Base-by-base conservation (phyloP, 768 basidiomycete species). In the Scleroderma citrinum region DNA sequence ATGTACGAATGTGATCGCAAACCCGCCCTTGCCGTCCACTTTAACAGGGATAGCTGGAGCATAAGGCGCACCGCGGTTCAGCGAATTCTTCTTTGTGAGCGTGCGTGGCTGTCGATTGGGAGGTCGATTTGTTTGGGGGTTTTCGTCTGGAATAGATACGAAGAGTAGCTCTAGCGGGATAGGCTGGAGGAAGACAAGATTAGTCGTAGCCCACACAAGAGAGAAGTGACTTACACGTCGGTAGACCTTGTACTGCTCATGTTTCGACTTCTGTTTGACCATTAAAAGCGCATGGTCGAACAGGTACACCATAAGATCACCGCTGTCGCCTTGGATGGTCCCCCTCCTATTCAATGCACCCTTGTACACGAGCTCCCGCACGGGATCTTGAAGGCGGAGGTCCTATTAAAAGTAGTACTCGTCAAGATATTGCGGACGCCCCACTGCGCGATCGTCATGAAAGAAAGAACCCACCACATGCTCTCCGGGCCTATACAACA, bases 261-360 rank as follows among this genome's bases (percentile, higher is more conserved):
- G 83, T 63, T 93, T 92, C 68, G 83, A 89, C 68, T 92, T 93
- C 63, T 92, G 85, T 70, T 92, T 97, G 55, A 89, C 93, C 80
- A 98, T 91, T 29, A 99, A 72, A 37, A 99, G 71, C 1, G 93
- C 93, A 66, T 99, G 96, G 64, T 99, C 96, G 62, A 99, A 96
- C 60, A 99, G 69, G 72, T 95, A 97, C 6, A 95, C 89, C 58
- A 90, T 80, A 44, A 97, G 73, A 63, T 98, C 95, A 14, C 92
- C 92, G 59, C 83, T 92, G 52, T 87, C 86, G 51, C 77, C 76
- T 59, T 83, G 77, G 6, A 72, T 71, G 3, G 81, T 81, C 1
- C 83, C 82, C 7, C 93, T 82, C 62, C 92, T 90, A 64, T 90
- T 96, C 56, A 98, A 72, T 23, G 81, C 69, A 19, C 93, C 93